Evolutionary conservation across 352 stramenopile species (phyloP).

Genomic region (Phytophthora hybrid): DNA sequence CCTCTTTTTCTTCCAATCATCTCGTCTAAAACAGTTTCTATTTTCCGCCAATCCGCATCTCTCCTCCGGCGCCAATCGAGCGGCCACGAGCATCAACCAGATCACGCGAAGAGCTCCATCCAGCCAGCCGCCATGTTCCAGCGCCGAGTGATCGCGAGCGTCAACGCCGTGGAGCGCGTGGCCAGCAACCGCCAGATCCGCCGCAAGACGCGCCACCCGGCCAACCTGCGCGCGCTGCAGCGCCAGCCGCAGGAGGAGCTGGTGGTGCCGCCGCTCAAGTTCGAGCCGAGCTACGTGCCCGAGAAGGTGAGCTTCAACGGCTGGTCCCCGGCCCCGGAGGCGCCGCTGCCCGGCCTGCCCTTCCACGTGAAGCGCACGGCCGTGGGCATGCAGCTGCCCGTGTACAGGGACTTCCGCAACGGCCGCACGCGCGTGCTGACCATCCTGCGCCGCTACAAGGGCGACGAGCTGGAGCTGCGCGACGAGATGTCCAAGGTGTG

Average conservation of each 20-base stretch:
- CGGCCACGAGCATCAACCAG: slow-evolving; percentile 19
- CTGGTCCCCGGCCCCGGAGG: slow-evolving; percentile 80
- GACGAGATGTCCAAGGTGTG: slow-evolving; percentile 90
- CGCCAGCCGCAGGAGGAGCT: slow-evolving; percentile 62
- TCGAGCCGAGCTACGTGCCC: slow-evolving; percentile 81
- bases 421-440: slow-evolving; percentile 89
- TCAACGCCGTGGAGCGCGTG: slow-evolving; percentile 66
- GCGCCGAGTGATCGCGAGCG: slow-evolving; percentile 62
- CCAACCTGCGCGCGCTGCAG: slow-evolving; percentile 71
- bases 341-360: slow-evolving; percentile 66
- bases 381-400: slow-evolving; percentile 78
- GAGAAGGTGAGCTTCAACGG: slow-evolving; percentile 90
- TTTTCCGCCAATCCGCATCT: not conserved
- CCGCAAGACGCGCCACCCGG: slow-evolving; percentile 81
- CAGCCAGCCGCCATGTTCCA: slow-evolving; percentile 56
- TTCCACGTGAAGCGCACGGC: slow-evolving; percentile 88
- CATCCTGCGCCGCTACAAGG: slow-evolving; percentile 83
- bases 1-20: slow-evolving; percentile 16
- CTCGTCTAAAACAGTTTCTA: not conserved
- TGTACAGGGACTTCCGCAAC: slow-evolving; percentile 90
- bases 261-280: slow-evolving; percentile 81
- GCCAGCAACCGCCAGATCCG: slow-evolving; percentile 89
- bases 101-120: slow-evolving; percentile 26
- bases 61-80: slow-evolving; percentile 33
- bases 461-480: slow-evolving; percentile 79